phyloP scores from a whole-genome alignment of 2,329 filamentous ascomycete genomes.

The Fusarium sp. region DNA sequence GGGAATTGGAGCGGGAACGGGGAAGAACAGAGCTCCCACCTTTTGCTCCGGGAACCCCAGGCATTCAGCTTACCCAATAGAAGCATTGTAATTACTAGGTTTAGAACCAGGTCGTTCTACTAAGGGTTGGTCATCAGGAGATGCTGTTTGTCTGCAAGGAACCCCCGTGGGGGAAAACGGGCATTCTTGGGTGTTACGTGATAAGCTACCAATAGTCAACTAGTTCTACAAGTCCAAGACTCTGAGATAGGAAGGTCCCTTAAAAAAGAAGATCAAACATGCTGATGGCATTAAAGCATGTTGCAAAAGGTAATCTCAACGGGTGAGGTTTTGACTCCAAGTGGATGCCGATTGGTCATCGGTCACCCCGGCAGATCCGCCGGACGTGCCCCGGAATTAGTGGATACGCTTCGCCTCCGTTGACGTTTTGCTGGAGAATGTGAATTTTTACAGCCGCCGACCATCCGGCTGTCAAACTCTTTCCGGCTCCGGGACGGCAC shows the following conservation, averaged over 20 bases:
- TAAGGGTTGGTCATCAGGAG: neutral
- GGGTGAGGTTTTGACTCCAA: neutral
- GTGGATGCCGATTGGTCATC: slow-evolving; percentile 32
- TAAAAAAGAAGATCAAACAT: neutral
- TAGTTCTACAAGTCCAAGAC: neutral
- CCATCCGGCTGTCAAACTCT: slow-evolving; percentile 1
- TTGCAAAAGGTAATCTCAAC: slow-evolving; percentile 15
- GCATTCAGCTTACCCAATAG: slow-evolving; percentile 16
- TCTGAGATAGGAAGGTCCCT: slow-evolving; percentile 31
- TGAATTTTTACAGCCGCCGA: neutral
- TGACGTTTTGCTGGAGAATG: slow-evolving; percentile 10
- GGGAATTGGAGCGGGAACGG: slow-evolving; percentile 3
- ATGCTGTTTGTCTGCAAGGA: neutral
- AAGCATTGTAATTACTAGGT: slow-evolving; percentile 13
- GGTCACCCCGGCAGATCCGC: slow-evolving; percentile 32
- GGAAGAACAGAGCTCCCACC: slow-evolving; percentile 3
- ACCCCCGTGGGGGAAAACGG: slow-evolving; percentile 36
- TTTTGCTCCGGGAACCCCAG: slow-evolving; percentile 9
- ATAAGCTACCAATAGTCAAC: slow-evolving; percentile 17
- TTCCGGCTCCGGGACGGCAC: slow-evolving; percentile 5
- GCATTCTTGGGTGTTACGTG: slow-evolving; percentile 28
- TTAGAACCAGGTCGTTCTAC: neutral
- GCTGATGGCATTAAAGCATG: neutral
- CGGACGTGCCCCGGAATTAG: slow-evolving; percentile 17
- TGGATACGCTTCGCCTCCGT: slow-evolving; percentile 23